phyloP scores from a whole-genome alignment of 352 stramenopile species.

The Globisporangium nodosum region DNA sequence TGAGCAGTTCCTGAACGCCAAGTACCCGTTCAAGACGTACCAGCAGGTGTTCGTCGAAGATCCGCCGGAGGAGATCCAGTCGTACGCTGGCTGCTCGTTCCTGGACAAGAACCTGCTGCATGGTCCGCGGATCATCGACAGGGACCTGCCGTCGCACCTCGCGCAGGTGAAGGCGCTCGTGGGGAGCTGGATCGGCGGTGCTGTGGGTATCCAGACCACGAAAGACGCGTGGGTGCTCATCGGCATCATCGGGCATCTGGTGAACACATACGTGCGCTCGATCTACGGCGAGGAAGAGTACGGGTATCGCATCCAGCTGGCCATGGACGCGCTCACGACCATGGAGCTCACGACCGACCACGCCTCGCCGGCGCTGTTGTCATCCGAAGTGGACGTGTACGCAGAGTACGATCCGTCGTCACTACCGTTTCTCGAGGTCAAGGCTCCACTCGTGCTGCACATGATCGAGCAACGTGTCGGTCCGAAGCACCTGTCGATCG shows the following conservation, averaged over 20 bases:
- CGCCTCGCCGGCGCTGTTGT: conserved; percentile 54
- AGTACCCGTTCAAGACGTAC: conserved; percentile 85
- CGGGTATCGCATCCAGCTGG: conserved; percentile 79
- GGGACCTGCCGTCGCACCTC: conserved; percentile 74
- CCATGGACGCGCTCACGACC: conserved; percentile 79
- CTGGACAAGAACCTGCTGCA: conserved; percentile 78
- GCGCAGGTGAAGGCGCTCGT: conserved; percentile 73
- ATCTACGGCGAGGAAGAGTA: conserved; percentile 83
- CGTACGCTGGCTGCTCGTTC: conserved; percentile 59
- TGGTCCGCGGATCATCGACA: conserved; percentile 75
- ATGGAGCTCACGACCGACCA: conserved; percentile 77
- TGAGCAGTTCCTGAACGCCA: conserved; percentile 57
- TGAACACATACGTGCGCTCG: conserved; percentile 77
- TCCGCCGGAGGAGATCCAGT: conserved; percentile 63
- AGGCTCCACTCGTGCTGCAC: conserved; percentile 75
- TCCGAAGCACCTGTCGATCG: conserved; percentile 63
- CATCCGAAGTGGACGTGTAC: conserved; percentile 79
- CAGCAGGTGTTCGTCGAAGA: conserved; percentile 87
- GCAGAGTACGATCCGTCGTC: conserved; percentile 74
- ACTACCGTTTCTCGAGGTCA: conserved; percentile 73
- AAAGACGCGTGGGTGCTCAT: conserved; percentile 85
- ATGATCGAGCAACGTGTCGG: conserved; percentile 86
- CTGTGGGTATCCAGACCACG: conserved; percentile 76
- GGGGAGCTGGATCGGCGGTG: conserved; percentile 73
- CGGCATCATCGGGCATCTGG: conserved; percentile 70